Conservation (phyloP, 352 stramenopile genomes). For the Globisporangium cystogenes region DNA sequence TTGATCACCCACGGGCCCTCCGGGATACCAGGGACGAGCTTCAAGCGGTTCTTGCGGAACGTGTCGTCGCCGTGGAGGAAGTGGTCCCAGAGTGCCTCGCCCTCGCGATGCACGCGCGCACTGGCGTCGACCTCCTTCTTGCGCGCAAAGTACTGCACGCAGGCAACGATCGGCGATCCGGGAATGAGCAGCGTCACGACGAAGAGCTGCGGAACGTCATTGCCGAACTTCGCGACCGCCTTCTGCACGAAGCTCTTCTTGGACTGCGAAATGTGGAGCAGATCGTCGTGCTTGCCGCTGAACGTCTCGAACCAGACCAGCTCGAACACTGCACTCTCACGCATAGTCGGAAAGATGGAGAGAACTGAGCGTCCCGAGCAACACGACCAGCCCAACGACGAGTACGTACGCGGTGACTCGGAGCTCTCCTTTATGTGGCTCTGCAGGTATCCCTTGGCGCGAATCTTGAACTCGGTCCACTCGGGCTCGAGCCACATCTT, state of each 20-base stretch:
- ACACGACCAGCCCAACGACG: neutral
- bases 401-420: slow-evolving; percentile 49
- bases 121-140: slow-evolving; percentile 20
- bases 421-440: slow-evolving; percentile 57
- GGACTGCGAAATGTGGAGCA: slow-evolving; percentile 62
- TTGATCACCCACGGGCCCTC: slow-evolving; percentile 80
- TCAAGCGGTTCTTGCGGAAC: slow-evolving; percentile 71
- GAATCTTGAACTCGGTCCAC: slow-evolving; percentile 56
- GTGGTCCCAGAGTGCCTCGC: slow-evolving; percentile 44
- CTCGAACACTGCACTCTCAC: slow-evolving; percentile 53
- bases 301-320: slow-evolving; percentile 83
- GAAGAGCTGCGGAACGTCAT: slow-evolving; percentile 66
- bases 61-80: slow-evolving; percentile 59
- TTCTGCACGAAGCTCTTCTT: slow-evolving; percentile 68
- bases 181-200: slow-evolving; percentile 71
- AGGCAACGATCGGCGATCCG: slow-evolving; percentile 54
- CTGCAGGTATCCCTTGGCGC: slow-evolving; percentile 65
- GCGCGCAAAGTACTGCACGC: slow-evolving; percentile 72
- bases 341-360: neutral
- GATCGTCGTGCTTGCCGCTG: slow-evolving; percentile 51
- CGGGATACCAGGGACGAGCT: slow-evolving; percentile 72
- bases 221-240: slow-evolving; percentile 54
- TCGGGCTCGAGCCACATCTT: slow-evolving; percentile 76
- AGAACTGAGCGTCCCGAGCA: too few species aligned
- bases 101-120: slow-evolving; percentile 18